phyloP scores from a whole-genome alignment of 257 asterid species.

The Solanum raphanifolium region DNA sequence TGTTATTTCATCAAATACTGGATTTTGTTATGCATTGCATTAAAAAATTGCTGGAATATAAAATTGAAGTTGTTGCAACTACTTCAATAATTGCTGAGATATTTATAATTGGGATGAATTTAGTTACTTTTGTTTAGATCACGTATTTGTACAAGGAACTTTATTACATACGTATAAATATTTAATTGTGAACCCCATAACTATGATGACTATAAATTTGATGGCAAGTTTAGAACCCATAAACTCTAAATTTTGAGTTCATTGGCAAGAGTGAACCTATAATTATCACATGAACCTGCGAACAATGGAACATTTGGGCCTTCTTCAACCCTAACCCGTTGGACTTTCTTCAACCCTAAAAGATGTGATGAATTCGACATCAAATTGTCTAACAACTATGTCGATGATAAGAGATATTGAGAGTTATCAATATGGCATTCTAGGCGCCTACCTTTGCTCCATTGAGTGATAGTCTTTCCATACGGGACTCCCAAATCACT shows the following conservation, averaged over 20 bases:
- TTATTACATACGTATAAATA: not conserved
- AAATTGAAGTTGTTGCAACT: not conserved
- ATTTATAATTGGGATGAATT: not conserved
- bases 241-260: not conserved
- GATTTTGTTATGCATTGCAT: not conserved
- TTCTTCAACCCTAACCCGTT: no score
- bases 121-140: not conserved
- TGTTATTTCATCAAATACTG: not conserved
- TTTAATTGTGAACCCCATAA: not conserved
- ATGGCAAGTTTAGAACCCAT: not conserved
- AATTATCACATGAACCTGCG: not conserved
- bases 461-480: no score
- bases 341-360: no score
- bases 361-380: not conserved
- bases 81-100: not conserved
- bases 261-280: not conserved
- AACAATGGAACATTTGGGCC: not conserved
- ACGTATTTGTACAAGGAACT: not conserved
- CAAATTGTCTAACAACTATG: conserved; percentile 5
- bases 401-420: not conserved
- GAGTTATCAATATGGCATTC: not conserved
- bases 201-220: not conserved
- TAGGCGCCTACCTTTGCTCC: no score
- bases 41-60: not conserved
- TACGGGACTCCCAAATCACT: no score